Evolutionary conservation across 2,329 filamentous ascomycete species (phyloP).

Genomic region (Hymenoscyphus occultus): DNA sequence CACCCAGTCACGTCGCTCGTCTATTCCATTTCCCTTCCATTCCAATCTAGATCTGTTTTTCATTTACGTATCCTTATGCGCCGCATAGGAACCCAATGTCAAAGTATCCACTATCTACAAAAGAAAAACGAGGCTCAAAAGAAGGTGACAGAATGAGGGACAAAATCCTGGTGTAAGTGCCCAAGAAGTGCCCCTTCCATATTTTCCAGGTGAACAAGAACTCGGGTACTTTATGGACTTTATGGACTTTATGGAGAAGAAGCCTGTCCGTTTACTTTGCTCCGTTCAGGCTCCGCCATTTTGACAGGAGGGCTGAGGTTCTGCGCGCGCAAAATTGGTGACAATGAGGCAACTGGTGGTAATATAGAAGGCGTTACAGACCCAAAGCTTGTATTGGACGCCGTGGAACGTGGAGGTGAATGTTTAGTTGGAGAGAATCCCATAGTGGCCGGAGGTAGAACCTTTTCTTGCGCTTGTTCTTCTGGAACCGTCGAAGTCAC

Average conservation of each 20-base stretch:
- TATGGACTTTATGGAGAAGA: too few species aligned
- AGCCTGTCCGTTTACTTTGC: constrained; percentile 24
- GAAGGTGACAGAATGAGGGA: neutral
- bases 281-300: constrained; percentile 32
- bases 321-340: constrained; percentile 55
- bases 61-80: neutral
- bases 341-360: constrained; percentile 55
- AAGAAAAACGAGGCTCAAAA: neutral
- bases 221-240: constrained; percentile 10
- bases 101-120: neutral
- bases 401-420: constrained; percentile 31
- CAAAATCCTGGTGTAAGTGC: neutral
- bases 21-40: constrained; percentile 54
- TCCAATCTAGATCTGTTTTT: constrained; percentile 5
- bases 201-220: neutral
- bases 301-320: constrained; percentile 62
- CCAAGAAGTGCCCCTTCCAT: neutral
- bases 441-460: constrained; percentile 36
- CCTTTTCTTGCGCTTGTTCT: constrained; percentile 10
- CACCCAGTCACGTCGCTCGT: constrained; percentile 63
- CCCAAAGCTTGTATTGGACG: constrained; percentile 31
- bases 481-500: constrained; percentile 14
- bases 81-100: neutral
- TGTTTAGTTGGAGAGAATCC: constrained; percentile 48
- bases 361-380: constrained; percentile 45